A percentile compares a stretch with the other conserved stretches of the same genome.
phyloP scores from a whole-genome alignment of 2,329 filamentous ascomycete genomes.

The Pestalotiopsis sp. region DNA sequence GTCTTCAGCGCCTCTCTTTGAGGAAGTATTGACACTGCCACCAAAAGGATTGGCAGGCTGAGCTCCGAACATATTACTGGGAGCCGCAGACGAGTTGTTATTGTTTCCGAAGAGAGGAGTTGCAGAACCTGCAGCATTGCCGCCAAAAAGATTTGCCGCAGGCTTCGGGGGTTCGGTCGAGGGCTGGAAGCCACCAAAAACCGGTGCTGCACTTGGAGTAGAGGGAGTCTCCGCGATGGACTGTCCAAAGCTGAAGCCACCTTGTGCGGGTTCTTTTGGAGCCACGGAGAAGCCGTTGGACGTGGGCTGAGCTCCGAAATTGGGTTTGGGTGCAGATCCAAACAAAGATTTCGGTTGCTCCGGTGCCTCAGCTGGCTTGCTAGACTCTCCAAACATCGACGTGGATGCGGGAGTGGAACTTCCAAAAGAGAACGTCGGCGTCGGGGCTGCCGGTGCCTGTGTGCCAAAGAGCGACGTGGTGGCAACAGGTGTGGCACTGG shows the following conservation, averaged over 20 bases:
- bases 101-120: constrained; percentile 19
- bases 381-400: constrained; percentile 17
- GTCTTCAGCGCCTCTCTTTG: constrained; percentile 9
- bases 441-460: constrained; percentile 16
- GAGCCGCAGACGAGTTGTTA: constrained; percentile 16
- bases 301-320: constrained; percentile 14
- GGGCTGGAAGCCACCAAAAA: constrained; percentile 16
- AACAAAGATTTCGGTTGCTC: constrained; percentile 17
- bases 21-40: neutral
- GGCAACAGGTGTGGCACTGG: neutral
- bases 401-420: constrained; percentile 16
- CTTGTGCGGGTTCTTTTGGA: constrained; percentile 1
- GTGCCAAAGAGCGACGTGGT: constrained; percentile 23
- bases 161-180: constrained; percentile 5
- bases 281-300: constrained; percentile 12
- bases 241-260: constrained; percentile 8
- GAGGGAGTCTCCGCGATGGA: constrained; percentile 15
- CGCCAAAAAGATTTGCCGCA: neutral
- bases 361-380: constrained; percentile 15
- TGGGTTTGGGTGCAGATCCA: constrained; percentile 1
- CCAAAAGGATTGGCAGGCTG: constrained; percentile 17
- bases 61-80: constrained; percentile 22
- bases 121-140: neutral
- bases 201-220: constrained; percentile 16
- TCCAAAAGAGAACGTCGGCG: constrained; percentile 17